Base-by-base conservation (phyloP, 2,329 filamentous ascomycete species). In the Fusarium sp. region DNA sequence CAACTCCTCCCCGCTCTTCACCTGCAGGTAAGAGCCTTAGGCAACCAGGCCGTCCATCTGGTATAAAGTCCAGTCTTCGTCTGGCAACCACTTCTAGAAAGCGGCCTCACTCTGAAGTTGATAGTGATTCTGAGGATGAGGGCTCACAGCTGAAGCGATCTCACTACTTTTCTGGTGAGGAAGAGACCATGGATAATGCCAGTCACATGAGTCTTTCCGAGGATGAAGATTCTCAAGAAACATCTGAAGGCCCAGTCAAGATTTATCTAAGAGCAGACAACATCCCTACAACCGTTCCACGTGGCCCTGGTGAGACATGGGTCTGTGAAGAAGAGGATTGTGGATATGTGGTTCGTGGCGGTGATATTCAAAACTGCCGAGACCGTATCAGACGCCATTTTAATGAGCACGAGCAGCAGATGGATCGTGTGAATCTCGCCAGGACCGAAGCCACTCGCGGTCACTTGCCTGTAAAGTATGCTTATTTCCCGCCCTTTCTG, bases 311-410 rank as follows among this genome's bases (percentile, higher is more conserved):
- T 65, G 87, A 91, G 59, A 89, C 89, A 0, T 94, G 92, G 91
- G 83, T 83, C 3, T 94, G 92, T 75, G 86, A 87, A 9, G 85
- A 91, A 68, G 87, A 89, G 16, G 90, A 87, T 29, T 94, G 92
- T 76, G 82, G 82, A 41, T 90, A 90, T 73, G 85, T 90, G 44
- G 89, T 93, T 16, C 90, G 90, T 68, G 86, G 86, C 5, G 89
- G 89, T n/a, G 86, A 89, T 48, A 84, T 87, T 45, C 80, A 86
- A 7, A 83, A 86, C 1, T 88, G 88, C 29, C 86, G 88, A 65
- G 81, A 84, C 9, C 81, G 88, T 15, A 91, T 94, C 49, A 84
- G 83, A 23, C 83, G 87, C 52, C 92, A 94, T 77, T 87, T 91
- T 42, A 70, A 84, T 42, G 83, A 87, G 58, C 92, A 94, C 76